phyloP scores from a whole-genome alignment of 805 yeast species.

The Candida montana region DNA sequence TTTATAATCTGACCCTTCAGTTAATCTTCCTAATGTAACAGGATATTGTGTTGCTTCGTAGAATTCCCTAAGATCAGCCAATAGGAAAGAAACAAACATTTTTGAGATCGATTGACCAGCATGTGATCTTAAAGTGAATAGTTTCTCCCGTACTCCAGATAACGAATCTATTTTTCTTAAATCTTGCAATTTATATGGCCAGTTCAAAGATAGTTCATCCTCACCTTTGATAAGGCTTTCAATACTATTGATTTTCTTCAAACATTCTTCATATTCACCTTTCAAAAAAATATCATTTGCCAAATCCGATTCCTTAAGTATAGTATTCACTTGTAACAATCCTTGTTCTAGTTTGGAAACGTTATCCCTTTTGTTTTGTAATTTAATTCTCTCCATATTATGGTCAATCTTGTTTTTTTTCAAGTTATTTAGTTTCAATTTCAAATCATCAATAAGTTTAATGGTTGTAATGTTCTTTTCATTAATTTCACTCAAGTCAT shows the following conservation, averaged over 20 bases:
- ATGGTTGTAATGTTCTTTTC: constrained; percentile 48
- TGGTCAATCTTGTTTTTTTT: constrained; percentile 44
- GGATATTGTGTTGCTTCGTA: constrained; percentile 41
- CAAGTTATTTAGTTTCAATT: constrained; percentile 37
- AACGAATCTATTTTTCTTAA: constrained; percentile 28
- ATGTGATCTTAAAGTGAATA: constrained; percentile 51
- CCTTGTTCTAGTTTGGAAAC: constrained; percentile 60
- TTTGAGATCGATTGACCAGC: constrained; percentile 66
- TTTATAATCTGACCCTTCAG: constrained; percentile 27
- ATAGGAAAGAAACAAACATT: constrained; percentile 48
- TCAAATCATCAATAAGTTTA: constrained; percentile 40
- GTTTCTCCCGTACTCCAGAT: constrained; percentile 39
- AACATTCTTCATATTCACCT: constrained; percentile 46
- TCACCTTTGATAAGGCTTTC: constrained; percentile 58
- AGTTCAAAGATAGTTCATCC: constrained; percentile 24
- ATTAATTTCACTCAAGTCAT: constrained; percentile 65
- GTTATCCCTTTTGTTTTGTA: constrained; percentile 49
- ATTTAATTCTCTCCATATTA: constrained; percentile 46
- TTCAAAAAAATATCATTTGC: constrained; percentile 42
- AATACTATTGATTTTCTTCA: constrained; percentile 51
- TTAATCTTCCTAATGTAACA: constrained; percentile 46
- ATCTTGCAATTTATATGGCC: constrained; percentile 36
- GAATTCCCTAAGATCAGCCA: constrained; percentile 58
- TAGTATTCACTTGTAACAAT: constrained; percentile 42
- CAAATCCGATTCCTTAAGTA: constrained; percentile 40